Conservation (phyloP, 1,284 basidiomycete species). For the Kalmanozyma brasiliensis region DNA sequence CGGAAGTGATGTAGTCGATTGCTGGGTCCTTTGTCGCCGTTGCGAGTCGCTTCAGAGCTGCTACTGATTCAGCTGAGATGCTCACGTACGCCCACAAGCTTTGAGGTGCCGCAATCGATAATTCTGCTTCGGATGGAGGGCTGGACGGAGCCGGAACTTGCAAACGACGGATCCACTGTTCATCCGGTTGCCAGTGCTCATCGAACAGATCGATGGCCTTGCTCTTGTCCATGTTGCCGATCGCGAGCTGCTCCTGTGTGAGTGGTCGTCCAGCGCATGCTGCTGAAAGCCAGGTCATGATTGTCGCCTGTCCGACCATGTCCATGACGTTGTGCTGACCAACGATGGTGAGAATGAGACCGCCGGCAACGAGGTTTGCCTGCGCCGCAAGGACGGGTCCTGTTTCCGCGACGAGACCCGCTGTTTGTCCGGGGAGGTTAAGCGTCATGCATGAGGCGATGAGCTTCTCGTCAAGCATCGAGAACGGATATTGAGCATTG, state of each 20-base stretch:
- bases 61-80: background rate
- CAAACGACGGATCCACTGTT: slow-evolving; percentile 1
- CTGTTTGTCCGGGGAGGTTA: background rate
- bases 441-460: slow-evolving; percentile 10
- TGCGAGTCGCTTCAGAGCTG: background rate
- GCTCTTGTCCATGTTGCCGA: slow-evolving; percentile 7
- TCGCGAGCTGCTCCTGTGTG: background rate
- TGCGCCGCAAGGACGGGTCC: slow-evolving; percentile 4
- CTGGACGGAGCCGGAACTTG: background rate
- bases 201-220: background rate
- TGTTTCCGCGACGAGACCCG: slow-evolving; percentile 3
- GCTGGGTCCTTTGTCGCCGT: slow-evolving; percentile 1
- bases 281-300: slow-evolving; percentile 8
- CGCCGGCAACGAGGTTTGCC: background rate
- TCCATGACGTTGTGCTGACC: slow-evolving; percentile 11
- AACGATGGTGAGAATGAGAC: slow-evolving; percentile 2
- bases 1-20: slow-evolving; percentile 3
- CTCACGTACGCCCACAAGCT: slow-evolving; percentile 1
- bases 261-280: background rate
- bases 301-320: slow-evolving; percentile 1
- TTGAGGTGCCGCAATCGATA: background rate
- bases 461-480: slow-evolving; percentile 6
- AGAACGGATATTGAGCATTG: slow-evolving; percentile 3
- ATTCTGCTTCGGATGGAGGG: too few species aligned
- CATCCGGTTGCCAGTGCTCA: background rate